Evolutionary conservation across 2,329 filamentous ascomycete genomes (phyloP).

Genomic region (Alternaria dauci): DNA sequence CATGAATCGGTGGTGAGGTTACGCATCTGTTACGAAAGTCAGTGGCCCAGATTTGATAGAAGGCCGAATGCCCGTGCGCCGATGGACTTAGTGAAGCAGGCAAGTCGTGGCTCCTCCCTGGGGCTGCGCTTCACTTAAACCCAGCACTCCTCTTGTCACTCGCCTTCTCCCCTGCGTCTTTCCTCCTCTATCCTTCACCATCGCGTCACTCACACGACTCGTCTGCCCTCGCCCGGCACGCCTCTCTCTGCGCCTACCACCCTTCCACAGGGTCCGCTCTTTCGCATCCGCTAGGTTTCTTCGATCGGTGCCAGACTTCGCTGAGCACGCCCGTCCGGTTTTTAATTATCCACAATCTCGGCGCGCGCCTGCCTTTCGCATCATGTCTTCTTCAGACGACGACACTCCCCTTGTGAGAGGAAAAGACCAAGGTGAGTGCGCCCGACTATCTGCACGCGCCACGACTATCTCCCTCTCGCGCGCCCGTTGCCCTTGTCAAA

Average conservation of each 20-base stretch:
- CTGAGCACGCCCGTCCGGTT: constrained; percentile 38
- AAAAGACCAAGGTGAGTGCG: constrained; percentile 67
- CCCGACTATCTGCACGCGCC: constrained; percentile 6
- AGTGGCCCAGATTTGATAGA: constrained; percentile 34
- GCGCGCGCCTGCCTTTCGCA: constrained; percentile 35
- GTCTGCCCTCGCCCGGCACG: constrained; percentile 26
- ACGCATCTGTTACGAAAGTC: constrained; percentile 32
- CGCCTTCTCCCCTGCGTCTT: constrained; percentile 24
- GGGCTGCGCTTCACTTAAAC: constrained; percentile 40
- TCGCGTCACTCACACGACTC: constrained; percentile 23
- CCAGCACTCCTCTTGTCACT: constrained; percentile 42
- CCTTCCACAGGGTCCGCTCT: constrained; percentile 31
- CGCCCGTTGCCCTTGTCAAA: constrained; percentile 25
- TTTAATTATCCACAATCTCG: constrained; percentile 31
- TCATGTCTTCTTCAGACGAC: constrained; percentile 77
- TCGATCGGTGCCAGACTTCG: constrained; percentile 40
- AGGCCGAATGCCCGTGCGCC: constrained; percentile 34
- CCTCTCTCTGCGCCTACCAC: constrained; percentile 20
- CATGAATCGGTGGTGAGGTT: constrained; percentile 11
- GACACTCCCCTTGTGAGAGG: constrained; percentile 75
- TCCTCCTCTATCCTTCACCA: constrained; percentile 31
- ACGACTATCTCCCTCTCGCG: constrained; percentile 33
- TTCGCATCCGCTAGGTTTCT: constrained; percentile 36
- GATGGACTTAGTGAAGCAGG: constrained; percentile 31
- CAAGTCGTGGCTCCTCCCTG: constrained; percentile 33